Evolutionary conservation across 2,329 filamentous ascomycete genomes (phyloP), one percentile per base, ranked within the genome.

Genomic region (Colletotrichum truncatum): DNA sequence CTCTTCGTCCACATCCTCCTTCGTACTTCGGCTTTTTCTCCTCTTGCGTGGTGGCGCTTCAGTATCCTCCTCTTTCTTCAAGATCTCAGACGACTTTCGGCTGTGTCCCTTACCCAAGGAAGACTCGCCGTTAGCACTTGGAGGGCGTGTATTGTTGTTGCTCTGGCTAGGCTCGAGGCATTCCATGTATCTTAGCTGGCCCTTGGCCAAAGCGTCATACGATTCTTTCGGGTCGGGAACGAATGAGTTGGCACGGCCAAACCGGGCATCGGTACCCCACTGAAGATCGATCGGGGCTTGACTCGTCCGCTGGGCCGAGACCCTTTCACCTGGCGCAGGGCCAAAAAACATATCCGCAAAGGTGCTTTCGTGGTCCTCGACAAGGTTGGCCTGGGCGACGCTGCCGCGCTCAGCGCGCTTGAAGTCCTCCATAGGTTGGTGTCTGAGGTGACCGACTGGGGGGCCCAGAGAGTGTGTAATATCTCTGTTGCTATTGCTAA

Each of bases 251-350:
- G 82, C 74, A 21, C 78, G 76, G 66, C 80, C 83, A 73, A 93
- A 93, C 62, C 81, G 87, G n/a, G 83, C 75, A 74, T 93, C 91
- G 1, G 91, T 91, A 9, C 91, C 91, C 86, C 88, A 93, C 67
- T 87, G 85, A 45, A 91, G 81, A 55, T 85, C 82, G 14, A 61
- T 64, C 62, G 76, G 74, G 56, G 73, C 77, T 34, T 76, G 76
- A 71, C 39, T 62, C 14, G 68, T 51, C 5, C 66, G 60, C 12
- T 64, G 66, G n/a, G 54, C 48, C 48, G 52, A 70, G 70, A 45
- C 32, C 67, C 41, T 59, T 63, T 30, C 68, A 32, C 49, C 67
- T 55, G 41, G 68, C 63, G 34, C 66, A 8, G 71, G 68, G 10
- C 76, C 77, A 66, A 78, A 80, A 66, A 81, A 76, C 79, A 80